A percentile compares a stretch with the other conserved stretches of the same genome.
Evolutionary conservation across 2,329 filamentous ascomycete species (phyloP).

Genomic region (Claviceps maximensis): DNA sequence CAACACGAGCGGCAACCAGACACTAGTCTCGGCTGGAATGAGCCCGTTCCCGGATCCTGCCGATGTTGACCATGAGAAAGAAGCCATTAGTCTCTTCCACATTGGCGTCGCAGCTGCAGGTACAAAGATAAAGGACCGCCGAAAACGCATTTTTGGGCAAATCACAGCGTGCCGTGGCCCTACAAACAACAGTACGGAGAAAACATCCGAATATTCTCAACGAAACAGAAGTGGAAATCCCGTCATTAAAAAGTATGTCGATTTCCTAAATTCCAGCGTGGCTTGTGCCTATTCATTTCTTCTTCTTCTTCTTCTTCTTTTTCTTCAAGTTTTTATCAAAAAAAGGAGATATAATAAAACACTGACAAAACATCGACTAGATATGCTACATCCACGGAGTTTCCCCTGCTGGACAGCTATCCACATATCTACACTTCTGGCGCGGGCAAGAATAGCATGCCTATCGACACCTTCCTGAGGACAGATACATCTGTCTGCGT

Average conservation of each 20-base stretch:
- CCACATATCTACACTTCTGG: conserved; percentile 54
- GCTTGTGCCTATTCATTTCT: neutral
- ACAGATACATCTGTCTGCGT: conserved; percentile 63
- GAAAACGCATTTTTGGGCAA: conserved; percentile 17
- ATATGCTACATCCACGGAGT: conserved; percentile 5
- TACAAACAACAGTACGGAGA: conserved; percentile 1
- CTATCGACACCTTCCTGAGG: conserved; percentile 47
- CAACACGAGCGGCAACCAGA: conserved; percentile 66
- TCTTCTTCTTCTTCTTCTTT: neutral
- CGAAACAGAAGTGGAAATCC: conserved; percentile 16
- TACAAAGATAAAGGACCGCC: conserved; percentile 3
- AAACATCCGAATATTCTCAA: conserved; percentile 4
- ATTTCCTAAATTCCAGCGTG: neutral
- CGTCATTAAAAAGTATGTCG: conserved; percentile 15
- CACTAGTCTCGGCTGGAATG: conserved; percentile 62
- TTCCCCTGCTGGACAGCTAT: conserved; percentile 69
- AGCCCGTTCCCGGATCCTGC: conserved; percentile 31
- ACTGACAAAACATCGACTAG: neutral
- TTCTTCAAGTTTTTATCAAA: no score
- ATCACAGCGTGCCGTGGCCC: conserved; percentile 13
- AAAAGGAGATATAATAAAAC: neutral
- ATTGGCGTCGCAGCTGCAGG: conserved; percentile 9
- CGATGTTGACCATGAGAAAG: conserved; percentile 15
- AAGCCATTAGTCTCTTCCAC: conserved; percentile 20
- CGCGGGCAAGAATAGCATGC: conserved; percentile 19